A percentile compares a stretch with the other conserved stretches of the same genome.
Conservation (phyloP, 768 basidiomycete species). For the Termitomyces titanicus region DNA sequence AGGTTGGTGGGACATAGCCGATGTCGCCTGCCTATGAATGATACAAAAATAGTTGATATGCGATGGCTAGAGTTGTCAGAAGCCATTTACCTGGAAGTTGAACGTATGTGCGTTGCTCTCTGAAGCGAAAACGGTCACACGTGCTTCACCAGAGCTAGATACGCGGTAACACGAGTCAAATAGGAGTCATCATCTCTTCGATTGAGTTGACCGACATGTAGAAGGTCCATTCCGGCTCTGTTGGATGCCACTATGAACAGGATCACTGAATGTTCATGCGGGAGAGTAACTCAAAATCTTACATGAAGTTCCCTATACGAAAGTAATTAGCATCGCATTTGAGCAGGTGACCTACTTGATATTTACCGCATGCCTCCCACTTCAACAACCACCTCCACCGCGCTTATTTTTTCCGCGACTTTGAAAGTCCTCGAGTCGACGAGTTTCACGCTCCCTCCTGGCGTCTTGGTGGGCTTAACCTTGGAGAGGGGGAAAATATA, state of each 20-base stretch:
- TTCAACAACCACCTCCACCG: slow-evolving; percentile 55
- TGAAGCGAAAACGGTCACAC: slow-evolving; percentile 48
- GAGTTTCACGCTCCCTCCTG: slow-evolving; percentile 58
- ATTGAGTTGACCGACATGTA: slow-evolving; percentile 39
- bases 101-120: slow-evolving; percentile 50
- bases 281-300: slow-evolving; percentile 16
- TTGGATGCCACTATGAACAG: slow-evolving; percentile 63
- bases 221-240: slow-evolving; percentile 63
- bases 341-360: slow-evolving; percentile 20
- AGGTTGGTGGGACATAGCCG: slow-evolving; percentile 35
- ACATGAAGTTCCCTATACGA: slow-evolving; percentile 51
- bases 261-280: neutral
- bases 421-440: slow-evolving; percentile 54
- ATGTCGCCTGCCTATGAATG: slow-evolving; percentile 31
- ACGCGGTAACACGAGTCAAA: neutral
- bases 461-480: slow-evolving; percentile 34
- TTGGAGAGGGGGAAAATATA: slow-evolving; percentile 54
- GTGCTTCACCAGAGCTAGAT: slow-evolving; percentile 34
- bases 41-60: neutral
- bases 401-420: slow-evolving; percentile 49
- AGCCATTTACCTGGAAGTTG: slow-evolving; percentile 2
- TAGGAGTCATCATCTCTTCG: neutral
- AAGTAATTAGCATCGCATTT: slow-evolving; percentile 5
- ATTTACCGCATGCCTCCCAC: slow-evolving; percentile 57
- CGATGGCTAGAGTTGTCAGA: neutral